These are phyloP conservation scores for Beauveria sp. DNA, from an alignment of 2,329 filamentous ascomycete species.

Conservation along the genomic window DNA sequence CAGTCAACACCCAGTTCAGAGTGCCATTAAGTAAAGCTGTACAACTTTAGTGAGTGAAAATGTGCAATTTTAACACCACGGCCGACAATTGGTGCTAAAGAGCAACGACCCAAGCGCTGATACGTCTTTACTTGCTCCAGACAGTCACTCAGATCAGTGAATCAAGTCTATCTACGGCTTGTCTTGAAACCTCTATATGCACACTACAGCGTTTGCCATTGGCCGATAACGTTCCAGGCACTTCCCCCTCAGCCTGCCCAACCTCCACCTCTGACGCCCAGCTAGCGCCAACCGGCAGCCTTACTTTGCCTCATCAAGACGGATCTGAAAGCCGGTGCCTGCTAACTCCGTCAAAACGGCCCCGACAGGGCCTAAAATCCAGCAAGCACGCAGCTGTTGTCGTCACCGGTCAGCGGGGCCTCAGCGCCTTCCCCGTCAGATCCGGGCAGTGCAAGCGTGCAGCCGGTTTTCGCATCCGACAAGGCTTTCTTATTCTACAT, in stretches of 20 bases:
- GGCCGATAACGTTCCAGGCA: not conserved
- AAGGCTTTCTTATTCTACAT: not conserved
- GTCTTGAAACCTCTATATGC: not conserved
- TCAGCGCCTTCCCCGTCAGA: not conserved
- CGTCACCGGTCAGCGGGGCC: not conserved
- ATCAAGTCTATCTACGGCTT: too few species aligned
- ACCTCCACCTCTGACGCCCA: not conserved
- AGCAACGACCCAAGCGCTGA: too few species aligned
- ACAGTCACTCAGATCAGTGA: too few species aligned
- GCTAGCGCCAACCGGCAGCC: not conserved
- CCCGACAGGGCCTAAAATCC: not conserved
- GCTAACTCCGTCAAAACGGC: conserved; percentile 2
- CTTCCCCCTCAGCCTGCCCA: not conserved
- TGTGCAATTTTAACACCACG: too few species aligned
- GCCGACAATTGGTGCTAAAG: too few species aligned
- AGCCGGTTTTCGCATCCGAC: not conserved
- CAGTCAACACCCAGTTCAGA: too few species aligned
- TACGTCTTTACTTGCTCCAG: too few species aligned
- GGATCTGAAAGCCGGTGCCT: not conserved
- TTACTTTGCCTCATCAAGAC: not conserved
- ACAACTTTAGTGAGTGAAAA: too few species aligned
- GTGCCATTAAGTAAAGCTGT: too few species aligned
- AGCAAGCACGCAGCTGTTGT: not conserved
- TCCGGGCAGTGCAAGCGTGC: not conserved
- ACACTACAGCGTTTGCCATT: not conserved